Conservation (phyloP, 805 yeast species). For the Candida boidinii region DNA sequence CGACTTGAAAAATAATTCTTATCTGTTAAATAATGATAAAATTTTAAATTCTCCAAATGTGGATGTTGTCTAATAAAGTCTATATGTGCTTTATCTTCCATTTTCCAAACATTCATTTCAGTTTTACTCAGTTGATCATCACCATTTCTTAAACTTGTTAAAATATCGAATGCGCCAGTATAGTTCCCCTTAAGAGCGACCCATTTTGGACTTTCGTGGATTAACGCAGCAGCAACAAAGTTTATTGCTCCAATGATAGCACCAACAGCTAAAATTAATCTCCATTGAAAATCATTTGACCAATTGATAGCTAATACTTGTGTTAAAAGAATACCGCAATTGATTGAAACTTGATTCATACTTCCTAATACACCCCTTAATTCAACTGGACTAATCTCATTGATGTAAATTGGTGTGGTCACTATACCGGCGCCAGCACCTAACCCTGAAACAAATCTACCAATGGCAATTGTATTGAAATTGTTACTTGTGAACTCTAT, state of each 20-base stretch:
- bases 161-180: slow-evolving; percentile 17
- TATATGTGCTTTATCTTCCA: slow-evolving; percentile 16
- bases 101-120: slow-evolving; percentile 23
- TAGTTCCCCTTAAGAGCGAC: slow-evolving; percentile 38
- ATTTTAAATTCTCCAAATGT: slow-evolving; percentile 14
- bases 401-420: slow-evolving; percentile 72
- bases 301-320: slow-evolving; percentile 65
- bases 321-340: slow-evolving; percentile 74
- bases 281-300: slow-evolving; percentile 66
- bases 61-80: slow-evolving; percentile 15
- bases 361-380: slow-evolving; percentile 77
- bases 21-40: slow-evolving; percentile 39
- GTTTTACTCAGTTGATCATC: slow-evolving; percentile 7
- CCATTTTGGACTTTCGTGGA: slow-evolving; percentile 84
- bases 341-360: slow-evolving; percentile 81
- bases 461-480: slow-evolving; percentile 39
- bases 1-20: slow-evolving; percentile 49
- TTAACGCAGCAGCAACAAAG: slow-evolving; percentile 30
- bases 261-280: slow-evolving; percentile 59
- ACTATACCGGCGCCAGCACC: slow-evolving; percentile 89
- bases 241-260: slow-evolving; percentile 43
- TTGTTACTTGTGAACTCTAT: slow-evolving; percentile 44
- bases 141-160: slow-evolving; percentile 29
- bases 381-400: slow-evolving; percentile 66
- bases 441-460: slow-evolving; percentile 72